Base-by-base conservation (phyloP, 140 eudicot genomes). In the Oenanthe javanica region DNA sequence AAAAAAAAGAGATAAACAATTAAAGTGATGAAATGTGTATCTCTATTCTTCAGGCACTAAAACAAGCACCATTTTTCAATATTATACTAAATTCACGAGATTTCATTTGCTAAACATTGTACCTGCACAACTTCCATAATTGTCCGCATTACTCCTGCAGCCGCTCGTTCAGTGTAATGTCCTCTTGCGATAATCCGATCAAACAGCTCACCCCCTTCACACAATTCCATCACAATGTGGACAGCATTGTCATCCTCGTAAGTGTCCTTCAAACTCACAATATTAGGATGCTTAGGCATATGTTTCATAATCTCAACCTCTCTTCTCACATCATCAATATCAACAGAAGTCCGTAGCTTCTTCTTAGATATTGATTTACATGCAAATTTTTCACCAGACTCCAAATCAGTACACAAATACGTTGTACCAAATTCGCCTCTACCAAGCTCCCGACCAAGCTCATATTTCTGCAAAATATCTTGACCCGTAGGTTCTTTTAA, bases 261-360 rank as follows among this genome's bases (percentile, higher is more conserved):
- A 0, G 79, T 76, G 79, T 76, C 66, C 49, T 50, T 76, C 45
- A 76, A 76, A 38, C 66, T 76, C 66, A 76, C 79, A 50, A 76
- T 76, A 51, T 50, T 76, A 52, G 79, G 79, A 76, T 76, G 79
- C 31, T 76, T 85, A 42, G 96, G 96, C 84, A 90, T 82, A 81
- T 79, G 88, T 77, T 77, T 86, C 96, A 90, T 90, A 76, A 90
- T 90, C 84, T 88, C 96, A 50, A 90, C 96, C 50, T 90, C 96
- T 82, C 93, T 85, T 78, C 88, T 88, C 45, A 90, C 96, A 85
- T 90, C 96, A 49, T 90, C 96, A 63, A 90, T 79, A 83, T 88
- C 96, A 43, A 90, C 88, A 0, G 89, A 84, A 66, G 96, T 88
- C 85, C 95, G 80, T 67, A 90, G 89, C 84, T 90, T 84, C 83